phyloP scores from a whole-genome alignment of 176 grass and related monocot species.

The Ananas comosus region DNA sequence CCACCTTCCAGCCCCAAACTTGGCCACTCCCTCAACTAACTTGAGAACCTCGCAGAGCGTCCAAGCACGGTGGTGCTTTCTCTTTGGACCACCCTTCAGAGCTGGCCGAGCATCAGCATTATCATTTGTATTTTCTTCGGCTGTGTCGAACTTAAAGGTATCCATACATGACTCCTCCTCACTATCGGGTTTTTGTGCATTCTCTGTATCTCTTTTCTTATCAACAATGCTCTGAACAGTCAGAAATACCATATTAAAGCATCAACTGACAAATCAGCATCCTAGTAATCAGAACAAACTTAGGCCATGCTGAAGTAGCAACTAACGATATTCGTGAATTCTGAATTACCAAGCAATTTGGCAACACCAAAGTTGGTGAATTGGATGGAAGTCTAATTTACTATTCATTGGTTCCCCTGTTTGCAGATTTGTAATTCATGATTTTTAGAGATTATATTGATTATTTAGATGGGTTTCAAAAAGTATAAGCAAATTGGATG shows the following conservation, averaged over 20 bases:
- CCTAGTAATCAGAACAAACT: no score
- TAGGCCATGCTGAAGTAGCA: no score
- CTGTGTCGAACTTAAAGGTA: constrained; percentile 12
- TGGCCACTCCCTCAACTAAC: constrained; percentile 89
- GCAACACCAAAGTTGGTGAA: no score
- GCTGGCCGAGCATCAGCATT: constrained; percentile 20
- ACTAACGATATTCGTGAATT: no score
- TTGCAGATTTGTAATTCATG: no score
- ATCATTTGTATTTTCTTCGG: constrained; percentile 18
- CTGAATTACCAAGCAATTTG: no score
- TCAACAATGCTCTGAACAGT: constrained; percentile 29
- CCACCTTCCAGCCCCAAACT: constrained; percentile 84
- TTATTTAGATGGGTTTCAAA: no score
- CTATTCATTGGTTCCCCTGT: no score
- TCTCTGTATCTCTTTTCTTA: constrained; percentile 21
- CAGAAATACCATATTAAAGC: constrained; percentile 14
- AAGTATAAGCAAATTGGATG: no score
- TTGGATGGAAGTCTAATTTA: no score
- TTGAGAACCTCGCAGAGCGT: constrained; percentile 82
- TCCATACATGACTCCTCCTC: constrained; percentile 11
- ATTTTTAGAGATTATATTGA: no score
- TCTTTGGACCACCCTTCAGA: constrained; percentile 19
- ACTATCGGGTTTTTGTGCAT: constrained; percentile 13
- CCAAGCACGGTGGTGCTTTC: constrained; percentile 98
- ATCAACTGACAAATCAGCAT: background rate